Conservation (phyloP, 306 rosid species). For the Fragaria iinumae region DNA sequence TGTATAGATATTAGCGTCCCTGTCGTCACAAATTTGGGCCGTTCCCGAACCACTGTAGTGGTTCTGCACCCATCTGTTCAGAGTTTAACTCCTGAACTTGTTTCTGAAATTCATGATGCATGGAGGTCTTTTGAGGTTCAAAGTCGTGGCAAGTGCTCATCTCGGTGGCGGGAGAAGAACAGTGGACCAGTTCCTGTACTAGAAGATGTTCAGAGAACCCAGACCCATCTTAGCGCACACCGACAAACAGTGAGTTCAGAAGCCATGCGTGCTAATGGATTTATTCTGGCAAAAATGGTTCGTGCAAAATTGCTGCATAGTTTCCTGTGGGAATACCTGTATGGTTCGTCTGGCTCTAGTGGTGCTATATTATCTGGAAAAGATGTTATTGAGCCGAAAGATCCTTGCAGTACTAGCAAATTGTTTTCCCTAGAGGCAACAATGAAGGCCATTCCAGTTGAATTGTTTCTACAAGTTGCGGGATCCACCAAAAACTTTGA, state of each 20-base stretch:
- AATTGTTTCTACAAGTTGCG: slow-evolving; percentile 88
- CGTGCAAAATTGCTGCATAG: slow-evolving; percentile 84
- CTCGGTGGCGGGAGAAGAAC: slow-evolving; percentile 43
- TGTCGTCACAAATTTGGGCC: slow-evolving; percentile 58
- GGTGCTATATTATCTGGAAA: slow-evolving; percentile 42
- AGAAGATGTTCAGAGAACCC: slow-evolving; percentile 65
- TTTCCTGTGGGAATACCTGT: slow-evolving; percentile 77
- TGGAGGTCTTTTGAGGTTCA: slow-evolving; percentile 65
- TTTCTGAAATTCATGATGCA: slow-evolving; percentile 69
- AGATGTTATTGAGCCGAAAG: slow-evolving; percentile 32
- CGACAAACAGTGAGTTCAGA: slow-evolving; percentile 52
- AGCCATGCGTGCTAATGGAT: slow-evolving; percentile 84
- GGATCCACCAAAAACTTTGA: slow-evolving; percentile 65
- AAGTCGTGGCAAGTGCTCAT: slow-evolving; percentile 51
- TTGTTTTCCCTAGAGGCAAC: slow-evolving; percentile 65
- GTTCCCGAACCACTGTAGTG: slow-evolving; percentile 44
- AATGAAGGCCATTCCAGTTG: slow-evolving; percentile 73
- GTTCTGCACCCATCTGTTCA: slow-evolving; percentile 73
- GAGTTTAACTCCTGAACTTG: slow-evolving; percentile 60
- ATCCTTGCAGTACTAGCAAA: slow-evolving; percentile 62
- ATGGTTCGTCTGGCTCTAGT: slow-evolving; percentile 34
- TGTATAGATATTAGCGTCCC: slow-evolving; percentile 63
- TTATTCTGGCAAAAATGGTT: slow-evolving; percentile 86
- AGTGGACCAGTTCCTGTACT: slow-evolving; percentile 60
- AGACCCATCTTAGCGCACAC: slow-evolving; percentile 39